Base-by-base conservation (phyloP, 139 green algal species). In the Trebouxia sp. region DNA sequence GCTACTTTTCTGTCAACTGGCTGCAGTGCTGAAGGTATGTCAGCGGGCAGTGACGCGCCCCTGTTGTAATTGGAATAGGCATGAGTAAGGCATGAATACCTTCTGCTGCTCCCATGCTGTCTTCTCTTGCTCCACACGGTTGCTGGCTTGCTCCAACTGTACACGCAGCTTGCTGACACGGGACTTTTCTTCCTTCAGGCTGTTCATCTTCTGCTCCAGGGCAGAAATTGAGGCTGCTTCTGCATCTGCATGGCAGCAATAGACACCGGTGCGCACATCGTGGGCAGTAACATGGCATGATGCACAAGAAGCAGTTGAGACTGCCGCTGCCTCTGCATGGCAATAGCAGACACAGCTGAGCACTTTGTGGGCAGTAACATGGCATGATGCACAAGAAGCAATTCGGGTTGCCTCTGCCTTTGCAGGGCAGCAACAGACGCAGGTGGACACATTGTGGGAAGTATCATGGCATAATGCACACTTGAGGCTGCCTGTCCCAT, bases 111-210 rank as follows among this genome's bases (percentile, higher is more conserved):
- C 89, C 76, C 87, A 94, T 0, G 90, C 84, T 32, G 72, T 47
- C 6, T 88, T 85, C 72, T 97, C 88, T 51, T 89, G 70, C 56
- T 93, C 87, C 48, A 95, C 65, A 30, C 81, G 80, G 20, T 79
- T 86, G 8, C 83, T 80, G 1, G 83, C 89, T 56, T 89, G 83
- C 79, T 95, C 86, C 62, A 97, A 83, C 45, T 92, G 86, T 35
- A 76, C 80, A 22, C 90, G 87, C 86, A 95, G 85, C 15, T 76
- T 72, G 0, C 80, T 66, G 38, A 94, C 82, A 77, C 67, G 72
- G 72, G 30, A 24, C 26, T n/a, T 53, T 14, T 77, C 67, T 30
- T 35, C 39, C 20, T 53, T 35, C 42, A 51, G 22, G 39, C 15
- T n/a, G 10, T 77, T 37, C 67, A 77, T 77, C 20, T 77, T 39